These are phyloP conservation scores for Astragalus membranaceus DNA, from an alignment of 306 rosid species.

Conservation along the genomic window DNA sequence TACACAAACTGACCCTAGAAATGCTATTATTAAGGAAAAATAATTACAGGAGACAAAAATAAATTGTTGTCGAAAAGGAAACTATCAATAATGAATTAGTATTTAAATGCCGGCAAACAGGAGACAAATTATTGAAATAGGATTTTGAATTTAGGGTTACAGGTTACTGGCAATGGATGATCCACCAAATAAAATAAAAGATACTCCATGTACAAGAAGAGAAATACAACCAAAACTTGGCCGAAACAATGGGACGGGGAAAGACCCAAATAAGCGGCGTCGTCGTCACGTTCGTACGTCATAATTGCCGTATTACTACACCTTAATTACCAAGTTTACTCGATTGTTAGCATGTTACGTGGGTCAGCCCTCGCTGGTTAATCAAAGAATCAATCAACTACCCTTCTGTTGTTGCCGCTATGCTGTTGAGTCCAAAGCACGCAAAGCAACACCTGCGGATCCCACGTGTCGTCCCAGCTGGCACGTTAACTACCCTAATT, in stretches of 20 bases:
- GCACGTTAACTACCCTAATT: not conserved
- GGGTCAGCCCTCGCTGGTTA: constrained; percentile 23
- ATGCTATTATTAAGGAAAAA: not conserved
- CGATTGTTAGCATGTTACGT: constrained; percentile 29
- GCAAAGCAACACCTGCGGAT: constrained; percentile 27
- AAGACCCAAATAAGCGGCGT: constrained; percentile 22
- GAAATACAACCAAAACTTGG: constrained; percentile 22
- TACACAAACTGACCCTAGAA: too few species aligned
- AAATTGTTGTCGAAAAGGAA: too few species aligned
- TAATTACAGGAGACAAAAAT: not conserved
- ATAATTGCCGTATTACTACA: constrained; percentile 43
- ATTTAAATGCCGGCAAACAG: not conserved
- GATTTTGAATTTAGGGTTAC: not conserved
- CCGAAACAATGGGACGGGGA: constrained; percentile 22
- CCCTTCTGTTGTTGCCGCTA: not conserved
- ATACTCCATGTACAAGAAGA: not conserved
- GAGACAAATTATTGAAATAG: not conserved
- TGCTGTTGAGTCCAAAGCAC: constrained; percentile 40
- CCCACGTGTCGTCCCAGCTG: constrained; percentile 55
- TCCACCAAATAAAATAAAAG: not conserved
- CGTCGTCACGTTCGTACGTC: constrained; percentile 35
- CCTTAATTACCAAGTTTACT: constrained; percentile 42
- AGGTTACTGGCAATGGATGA: not conserved
- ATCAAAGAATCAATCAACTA: not conserved
- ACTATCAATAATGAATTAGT: not conserved